Base-by-base conservation (phyloP, 2,329 filamentous ascomycete genomes). In the Berkeleyomyces basicola region DNA sequence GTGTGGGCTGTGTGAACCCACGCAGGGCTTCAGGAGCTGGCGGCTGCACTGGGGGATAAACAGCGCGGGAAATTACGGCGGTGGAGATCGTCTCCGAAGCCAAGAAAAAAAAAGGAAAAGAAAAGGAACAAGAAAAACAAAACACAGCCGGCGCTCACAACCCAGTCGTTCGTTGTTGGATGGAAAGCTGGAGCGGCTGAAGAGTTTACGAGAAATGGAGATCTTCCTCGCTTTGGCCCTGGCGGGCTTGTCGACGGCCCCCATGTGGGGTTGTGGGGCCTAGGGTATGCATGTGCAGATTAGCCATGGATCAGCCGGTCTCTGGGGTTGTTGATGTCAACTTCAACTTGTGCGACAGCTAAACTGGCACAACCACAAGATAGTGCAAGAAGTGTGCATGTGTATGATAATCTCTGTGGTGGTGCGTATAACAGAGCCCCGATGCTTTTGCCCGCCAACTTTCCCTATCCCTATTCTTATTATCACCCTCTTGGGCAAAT, bases 151-250 rank as follows among this genome's bases (percentile, higher is more conserved):
- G 51, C 7, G 11, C n/a, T 55, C 46, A n/a, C 33, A 39, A 55
- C 33, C 51, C 51, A 55, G 51, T 7, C 33, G 39, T 55, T 31
- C 36, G 51, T 31, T 55, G 51, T 39, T 55, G n/a, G 51, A 55
- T 55, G 51, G 51, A 55, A 55, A 55, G 51, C 51, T 55, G 51
- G 33, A 39, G 51, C 51, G 51, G 51, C 51, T 55, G 51, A 55
- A 55, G 51, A 55, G 39, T 37, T 37, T 55, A 55, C 39, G 31
- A 55, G 51, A 55, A 55, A 55, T 55, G 11, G 51, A 39, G 51
- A 55, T 55, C 51, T 55, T 55, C 51, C 14, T 55, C 10, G 51
- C 51, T 31, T n/a, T 55, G 33, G 51, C 31, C 33, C 7, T 55
- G 23, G 23, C 23, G 23, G 2, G 23, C 23, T 23, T 23, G 23